phyloP scores from a whole-genome alignment of 345 rosid species.

The Stellera chamaejasme region DNA sequence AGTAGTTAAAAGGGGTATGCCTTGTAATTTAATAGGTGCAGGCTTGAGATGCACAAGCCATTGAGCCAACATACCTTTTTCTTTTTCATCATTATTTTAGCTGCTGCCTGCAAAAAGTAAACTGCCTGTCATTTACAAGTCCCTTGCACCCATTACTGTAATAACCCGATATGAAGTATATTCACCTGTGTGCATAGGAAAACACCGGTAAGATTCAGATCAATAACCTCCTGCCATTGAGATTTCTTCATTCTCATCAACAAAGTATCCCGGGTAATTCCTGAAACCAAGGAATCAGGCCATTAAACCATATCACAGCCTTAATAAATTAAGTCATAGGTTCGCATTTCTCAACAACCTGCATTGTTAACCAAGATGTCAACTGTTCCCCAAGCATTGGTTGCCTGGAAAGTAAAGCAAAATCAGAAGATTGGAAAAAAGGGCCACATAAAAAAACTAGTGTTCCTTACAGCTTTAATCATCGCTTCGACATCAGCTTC shows the following conservation, averaged over 20 bases:
- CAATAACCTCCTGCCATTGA: slow-evolving; percentile 95
- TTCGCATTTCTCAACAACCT: slow-evolving; percentile 35
- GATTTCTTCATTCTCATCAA: slow-evolving; percentile 87
- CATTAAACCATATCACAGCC: slow-evolving; percentile 11
- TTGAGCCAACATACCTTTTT: slow-evolving; percentile 49
- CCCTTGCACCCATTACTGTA: slow-evolving; percentile 8
- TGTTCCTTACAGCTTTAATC: slow-evolving; percentile 78
- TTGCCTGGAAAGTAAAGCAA: slow-evolving; percentile 50
- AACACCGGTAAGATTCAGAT: slow-evolving; percentile 89
- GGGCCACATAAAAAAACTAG: slow-evolving; percentile 5
- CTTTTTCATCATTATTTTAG: slow-evolving; percentile 95
- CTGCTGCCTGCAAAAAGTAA: slow-evolving; percentile 69
- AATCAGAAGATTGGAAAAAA: slow-evolving; percentile 2
- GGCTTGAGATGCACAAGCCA: neutral
- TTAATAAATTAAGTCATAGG: neutral
- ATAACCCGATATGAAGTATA: slow-evolving; percentile 8
- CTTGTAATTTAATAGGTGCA: neutral
- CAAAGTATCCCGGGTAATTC: slow-evolving; percentile 83
- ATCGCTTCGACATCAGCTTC: slow-evolving; percentile 86
- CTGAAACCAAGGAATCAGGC: slow-evolving; percentile 38
- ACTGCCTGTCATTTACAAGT: slow-evolving; percentile 16
- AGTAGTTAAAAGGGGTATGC: neutral
- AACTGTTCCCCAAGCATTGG: slow-evolving; percentile 92
- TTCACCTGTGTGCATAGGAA: slow-evolving; percentile 92
- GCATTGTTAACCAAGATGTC: slow-evolving; percentile 94